phyloP scores from a whole-genome alignment of 176 grass and related monocot species.

The Thalia dealbata region DNA sequence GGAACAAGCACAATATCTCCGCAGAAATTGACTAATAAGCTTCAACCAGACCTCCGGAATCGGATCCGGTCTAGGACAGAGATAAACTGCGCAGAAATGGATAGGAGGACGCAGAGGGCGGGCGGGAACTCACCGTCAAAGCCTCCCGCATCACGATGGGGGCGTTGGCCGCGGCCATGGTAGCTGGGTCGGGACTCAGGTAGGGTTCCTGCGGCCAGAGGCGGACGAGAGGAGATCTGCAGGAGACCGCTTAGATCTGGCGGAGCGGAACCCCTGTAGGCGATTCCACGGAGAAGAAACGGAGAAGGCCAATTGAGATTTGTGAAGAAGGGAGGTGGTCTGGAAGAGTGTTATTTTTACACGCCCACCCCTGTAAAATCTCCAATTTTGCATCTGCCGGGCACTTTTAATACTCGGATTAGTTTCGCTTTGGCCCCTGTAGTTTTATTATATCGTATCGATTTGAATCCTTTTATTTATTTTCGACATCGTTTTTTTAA shows the following conservation, averaged over 20 bases:
- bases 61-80: neutral
- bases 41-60: neutral
- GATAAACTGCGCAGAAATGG: conserved; percentile 6
- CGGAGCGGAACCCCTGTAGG: neutral
- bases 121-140: conserved; percentile 47
- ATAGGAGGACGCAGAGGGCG: neutral
- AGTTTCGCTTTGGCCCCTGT: too few relatives aligned
- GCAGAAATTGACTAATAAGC: neutral
- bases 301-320: neutral
- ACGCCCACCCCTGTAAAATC: too few relatives aligned
- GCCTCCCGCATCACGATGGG: conserved; percentile 94
- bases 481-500: too few relatives aligned
- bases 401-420: too few relatives aligned
- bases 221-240: neutral
- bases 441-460: too few relatives aligned
- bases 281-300: neutral
- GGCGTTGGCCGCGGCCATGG: conserved; percentile 94
- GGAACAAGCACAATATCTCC: neutral
- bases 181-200: conserved; percentile 16
- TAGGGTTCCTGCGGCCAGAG: neutral
- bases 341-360: too few relatives aligned
- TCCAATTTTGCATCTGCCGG: too few relatives aligned
- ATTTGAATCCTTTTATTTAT: too few relatives aligned
- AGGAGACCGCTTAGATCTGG: neutral
- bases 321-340: too few relatives aligned